Conservation (phyloP, 768 basidiomycete genomes). For the Lentinula boryana region DNA sequence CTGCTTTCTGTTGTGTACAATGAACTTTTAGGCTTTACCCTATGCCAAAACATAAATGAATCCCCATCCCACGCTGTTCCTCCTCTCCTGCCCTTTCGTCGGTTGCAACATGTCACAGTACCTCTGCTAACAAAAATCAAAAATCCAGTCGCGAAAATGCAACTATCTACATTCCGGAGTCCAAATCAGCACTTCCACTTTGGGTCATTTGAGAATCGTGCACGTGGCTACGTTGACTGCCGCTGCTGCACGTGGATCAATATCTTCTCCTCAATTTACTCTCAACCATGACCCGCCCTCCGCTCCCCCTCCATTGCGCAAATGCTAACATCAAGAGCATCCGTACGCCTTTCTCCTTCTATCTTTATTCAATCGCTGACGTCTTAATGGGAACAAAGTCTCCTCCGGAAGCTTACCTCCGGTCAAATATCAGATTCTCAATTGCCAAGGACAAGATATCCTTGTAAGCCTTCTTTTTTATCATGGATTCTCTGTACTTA, state of each 20-base stretch:
- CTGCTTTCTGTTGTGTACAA: no score
- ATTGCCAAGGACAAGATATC: conserved; percentile 82
- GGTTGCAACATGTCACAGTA: no score
- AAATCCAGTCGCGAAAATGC: no score
- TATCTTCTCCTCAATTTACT: neutral
- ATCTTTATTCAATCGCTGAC: conserved; percentile 1
- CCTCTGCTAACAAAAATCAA: no score
- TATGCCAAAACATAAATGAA: no score
- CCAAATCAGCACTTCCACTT: no score
- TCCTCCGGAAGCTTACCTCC: conserved; percentile 42
- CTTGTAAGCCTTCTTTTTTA: conserved; percentile 44
- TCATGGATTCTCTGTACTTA: conserved; percentile 3
- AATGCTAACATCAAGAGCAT: conserved; percentile 44
- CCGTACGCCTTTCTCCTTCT: conserved; percentile 22
- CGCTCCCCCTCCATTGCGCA: conserved; percentile 42
- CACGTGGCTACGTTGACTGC: conserved; percentile 2
- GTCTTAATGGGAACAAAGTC: conserved; percentile 19
- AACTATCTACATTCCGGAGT: no score
- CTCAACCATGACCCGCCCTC: conserved; percentile 38
- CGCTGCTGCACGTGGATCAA: neutral
- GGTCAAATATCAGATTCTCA: conserved; percentile 91
- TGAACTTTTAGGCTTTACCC: no score
- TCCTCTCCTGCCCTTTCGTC: no score
- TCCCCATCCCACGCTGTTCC: no score
- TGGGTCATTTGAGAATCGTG: no score